These are phyloP conservation scores for Ramichloridium luteum DNA, from an alignment of 2,329 filamentous ascomycete species.

Conservation along the genomic window DNA sequence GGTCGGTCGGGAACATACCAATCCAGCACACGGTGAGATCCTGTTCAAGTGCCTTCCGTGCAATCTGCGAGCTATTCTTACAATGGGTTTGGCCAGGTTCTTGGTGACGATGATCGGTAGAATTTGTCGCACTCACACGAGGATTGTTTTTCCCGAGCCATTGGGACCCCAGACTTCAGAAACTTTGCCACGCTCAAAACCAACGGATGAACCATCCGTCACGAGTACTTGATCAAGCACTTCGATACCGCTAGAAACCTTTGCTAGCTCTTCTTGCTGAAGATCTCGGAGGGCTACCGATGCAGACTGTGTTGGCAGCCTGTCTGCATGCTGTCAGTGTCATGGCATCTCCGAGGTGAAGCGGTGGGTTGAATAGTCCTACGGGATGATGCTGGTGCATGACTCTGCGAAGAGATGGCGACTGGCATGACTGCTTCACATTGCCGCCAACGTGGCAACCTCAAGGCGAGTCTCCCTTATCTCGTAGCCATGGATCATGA, in stretches of 20 bases:
- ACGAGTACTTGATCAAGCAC: constrained; percentile 8
- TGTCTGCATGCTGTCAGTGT: constrained; percentile 5
- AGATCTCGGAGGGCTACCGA: constrained; percentile 7
- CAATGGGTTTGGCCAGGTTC: background rate
- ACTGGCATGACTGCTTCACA: too few species aligned
- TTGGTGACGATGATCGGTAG: background rate
- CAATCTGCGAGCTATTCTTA: constrained; percentile 53
- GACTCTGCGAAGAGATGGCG: too few species aligned
- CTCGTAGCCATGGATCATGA: too few species aligned
- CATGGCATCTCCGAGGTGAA: too few species aligned
- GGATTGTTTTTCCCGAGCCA: constrained; percentile 70
- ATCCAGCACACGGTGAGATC: constrained; percentile 66
- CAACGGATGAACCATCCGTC: constrained; percentile 29
- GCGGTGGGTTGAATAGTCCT: too few species aligned
- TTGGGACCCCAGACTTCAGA: constrained; percentile 83
- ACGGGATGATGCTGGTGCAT: too few species aligned
- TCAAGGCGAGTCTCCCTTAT: too few species aligned
- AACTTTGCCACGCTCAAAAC: constrained; percentile 63
- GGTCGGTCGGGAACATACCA: constrained; percentile 41
- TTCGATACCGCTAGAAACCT: constrained; percentile 7
- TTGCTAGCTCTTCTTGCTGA: background rate
- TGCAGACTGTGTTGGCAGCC: constrained; percentile 10
- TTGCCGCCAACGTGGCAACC: too few species aligned
- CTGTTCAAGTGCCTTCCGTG: constrained; percentile 48
- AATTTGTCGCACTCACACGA: constrained; percentile 49